Conservation (phyloP, 768 basidiomycete genomes). For the Multifurca ochricompacta region DNA sequence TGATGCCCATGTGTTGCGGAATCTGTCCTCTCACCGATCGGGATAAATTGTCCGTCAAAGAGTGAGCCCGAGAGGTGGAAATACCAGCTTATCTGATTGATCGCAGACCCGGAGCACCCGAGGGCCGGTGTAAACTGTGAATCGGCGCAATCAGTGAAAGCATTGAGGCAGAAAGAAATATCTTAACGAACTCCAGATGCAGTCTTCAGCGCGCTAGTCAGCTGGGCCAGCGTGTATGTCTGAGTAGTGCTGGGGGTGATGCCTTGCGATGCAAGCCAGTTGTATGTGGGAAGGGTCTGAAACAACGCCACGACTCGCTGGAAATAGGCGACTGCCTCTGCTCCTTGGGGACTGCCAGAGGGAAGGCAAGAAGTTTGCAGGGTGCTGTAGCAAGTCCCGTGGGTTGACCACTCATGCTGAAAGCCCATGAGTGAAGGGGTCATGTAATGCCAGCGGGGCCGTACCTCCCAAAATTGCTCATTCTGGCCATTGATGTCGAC, state of each 20-base stretch:
- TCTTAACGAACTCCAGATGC: constrained; percentile 40
- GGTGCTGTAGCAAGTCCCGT: constrained; percentile 59
- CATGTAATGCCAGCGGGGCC: constrained; percentile 14
- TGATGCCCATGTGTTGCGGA: background rate
- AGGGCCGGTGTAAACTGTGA: constrained; percentile 37
- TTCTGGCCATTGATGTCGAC: constrained; percentile 50
- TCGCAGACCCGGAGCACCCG: constrained; percentile 33
- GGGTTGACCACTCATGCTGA: constrained; percentile 61
- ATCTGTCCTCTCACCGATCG: constrained; percentile 39
- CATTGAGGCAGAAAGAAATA: constrained; percentile 12
- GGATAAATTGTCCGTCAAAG: constrained; percentile 55
- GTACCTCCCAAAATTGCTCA: constrained; percentile 63
- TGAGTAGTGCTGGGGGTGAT: constrained; percentile 56
- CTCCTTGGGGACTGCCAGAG: constrained; percentile 46
- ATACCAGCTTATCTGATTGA: constrained; percentile 51
- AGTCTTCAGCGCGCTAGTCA: constrained; percentile 47
- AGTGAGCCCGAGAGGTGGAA: constrained; percentile 59
- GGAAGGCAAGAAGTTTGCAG: constrained; percentile 52
- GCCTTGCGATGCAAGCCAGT: constrained; percentile 61
- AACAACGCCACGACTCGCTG: constrained; percentile 51
- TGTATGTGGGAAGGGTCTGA: constrained; percentile 65
- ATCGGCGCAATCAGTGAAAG: background rate
- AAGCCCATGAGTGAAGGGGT: background rate
- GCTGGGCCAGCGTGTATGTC: constrained; percentile 49
- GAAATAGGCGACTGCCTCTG: constrained; percentile 69